These are phyloP conservation scores for Botrytis deweyae DNA, from an alignment of 2,329 filamentous ascomycete species.

Conservation along the genomic window DNA sequence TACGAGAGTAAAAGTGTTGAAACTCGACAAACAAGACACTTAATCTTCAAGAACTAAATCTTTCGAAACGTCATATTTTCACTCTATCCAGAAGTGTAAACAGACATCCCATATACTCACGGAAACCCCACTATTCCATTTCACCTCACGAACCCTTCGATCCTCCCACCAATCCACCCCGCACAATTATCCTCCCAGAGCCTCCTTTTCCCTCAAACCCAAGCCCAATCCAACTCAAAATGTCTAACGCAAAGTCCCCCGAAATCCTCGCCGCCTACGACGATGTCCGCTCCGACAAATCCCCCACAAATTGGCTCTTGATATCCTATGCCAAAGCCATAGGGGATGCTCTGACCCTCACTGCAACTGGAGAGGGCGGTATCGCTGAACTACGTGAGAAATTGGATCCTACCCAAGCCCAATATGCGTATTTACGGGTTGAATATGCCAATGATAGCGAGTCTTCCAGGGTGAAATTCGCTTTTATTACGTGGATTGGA, in stretches of 20 bases:
- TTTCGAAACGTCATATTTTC: not conserved
- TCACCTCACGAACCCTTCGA: not conserved
- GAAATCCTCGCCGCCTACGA: slow-evolving; percentile 66
- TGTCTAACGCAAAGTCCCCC: slow-evolving; percentile 58
- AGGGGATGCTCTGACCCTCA: slow-evolving; percentile 57
- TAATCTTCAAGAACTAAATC: not conserved
- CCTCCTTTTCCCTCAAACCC: not conserved
- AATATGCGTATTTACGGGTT: slow-evolving; percentile 49
- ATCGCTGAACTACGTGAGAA: slow-evolving; percentile 55
- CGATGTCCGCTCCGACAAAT: slow-evolving; percentile 65
- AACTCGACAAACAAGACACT: not conserved
- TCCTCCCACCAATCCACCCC: not conserved
- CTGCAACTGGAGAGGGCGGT: slow-evolving; percentile 59
- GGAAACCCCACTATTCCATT: slow-evolving; percentile 1
- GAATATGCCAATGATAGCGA: slow-evolving; percentile 72
- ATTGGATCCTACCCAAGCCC: slow-evolving; percentile 48
- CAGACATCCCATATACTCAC: not conserved
- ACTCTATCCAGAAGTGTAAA: not conserved
- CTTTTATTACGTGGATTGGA: slow-evolving; percentile 67
- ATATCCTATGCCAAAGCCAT: slow-evolving; percentile 57
- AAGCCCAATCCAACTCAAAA: slow-evolving; percentile 34
- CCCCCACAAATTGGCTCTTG: slow-evolving; percentile 65
- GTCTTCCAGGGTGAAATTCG: slow-evolving; percentile 67
- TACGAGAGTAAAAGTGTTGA: not conserved
- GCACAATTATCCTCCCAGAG: not conserved